Evolutionary conservation across 768 basidiomycete species (phyloP).

Genomic region (Gymnopilus dilepis): DNA sequence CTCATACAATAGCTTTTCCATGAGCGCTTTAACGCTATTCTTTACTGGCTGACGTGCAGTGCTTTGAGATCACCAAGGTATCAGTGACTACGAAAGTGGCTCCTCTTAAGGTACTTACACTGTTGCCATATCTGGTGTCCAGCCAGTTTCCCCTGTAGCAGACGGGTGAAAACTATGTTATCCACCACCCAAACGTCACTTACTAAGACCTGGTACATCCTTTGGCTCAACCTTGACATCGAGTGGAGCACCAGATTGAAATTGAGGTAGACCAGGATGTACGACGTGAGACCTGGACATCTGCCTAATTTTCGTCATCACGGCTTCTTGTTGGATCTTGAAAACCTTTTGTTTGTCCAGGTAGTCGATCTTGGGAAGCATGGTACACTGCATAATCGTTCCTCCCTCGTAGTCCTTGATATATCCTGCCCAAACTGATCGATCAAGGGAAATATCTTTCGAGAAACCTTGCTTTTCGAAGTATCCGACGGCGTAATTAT

Average conservation of each 20-base stretch:
- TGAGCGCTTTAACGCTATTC: constrained; percentile 72
- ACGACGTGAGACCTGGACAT: constrained; percentile 87
- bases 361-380: constrained; percentile 94
- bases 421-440: constrained; percentile 95
- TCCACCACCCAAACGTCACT: constrained; percentile 29
- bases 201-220: constrained; percentile 89
- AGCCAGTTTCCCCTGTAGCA: constrained; percentile 81
- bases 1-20: constrained; percentile 59
- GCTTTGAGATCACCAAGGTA: constrained; percentile 26
- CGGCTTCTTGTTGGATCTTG: constrained; percentile 84
- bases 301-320: constrained; percentile 86
- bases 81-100: background rate
- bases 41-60: constrained; percentile 36
- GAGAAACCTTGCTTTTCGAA: constrained; percentile 99
- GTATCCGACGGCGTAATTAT: constrained; percentile 98
- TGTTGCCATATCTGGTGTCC: constrained; percentile 84
- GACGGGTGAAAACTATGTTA: constrained; percentile 9
- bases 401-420: constrained; percentile 99
- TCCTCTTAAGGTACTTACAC: constrained; percentile 49
- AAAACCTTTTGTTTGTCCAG: constrained; percentile 79
- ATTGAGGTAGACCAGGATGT: constrained; percentile 78
- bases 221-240: constrained; percentile 66
- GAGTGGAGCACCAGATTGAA: constrained; percentile 61
- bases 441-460: constrained; percentile 93
- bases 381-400: constrained; percentile 98